Conservation (phyloP, 805 yeast genomes). For the Maudiozyma pseudohumilis region DNA sequence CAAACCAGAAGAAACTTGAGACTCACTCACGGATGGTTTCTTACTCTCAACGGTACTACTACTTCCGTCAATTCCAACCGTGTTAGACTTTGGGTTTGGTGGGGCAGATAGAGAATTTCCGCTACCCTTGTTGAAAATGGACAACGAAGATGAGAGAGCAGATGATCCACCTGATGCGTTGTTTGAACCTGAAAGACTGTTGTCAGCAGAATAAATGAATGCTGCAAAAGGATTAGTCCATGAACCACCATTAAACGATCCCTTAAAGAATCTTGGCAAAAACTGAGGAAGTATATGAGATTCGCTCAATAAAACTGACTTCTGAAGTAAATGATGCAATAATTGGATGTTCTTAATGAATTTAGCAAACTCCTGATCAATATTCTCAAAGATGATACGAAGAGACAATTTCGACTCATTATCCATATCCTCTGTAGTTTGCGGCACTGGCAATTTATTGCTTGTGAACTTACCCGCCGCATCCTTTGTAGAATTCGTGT, state of each 20-base stretch:
- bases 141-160: background rate
- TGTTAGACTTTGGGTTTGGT: background rate
- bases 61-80: background rate
- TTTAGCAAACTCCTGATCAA: slow-evolving; percentile 24
- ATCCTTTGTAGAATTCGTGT: background rate
- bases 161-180: slow-evolving; percentile 3
- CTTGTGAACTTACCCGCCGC: background rate
- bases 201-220: slow-evolving; percentile 8
- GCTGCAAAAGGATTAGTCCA: slow-evolving; percentile 61
- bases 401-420: slow-evolving; percentile 2
- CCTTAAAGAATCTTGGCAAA: slow-evolving; percentile 57
- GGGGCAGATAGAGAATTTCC: background rate
- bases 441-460: background rate
- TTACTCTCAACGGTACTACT: background rate
- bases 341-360: slow-evolving; percentile 23
- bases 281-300: slow-evolving; percentile 43
- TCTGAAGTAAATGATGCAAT: slow-evolving; percentile 22
- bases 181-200: slow-evolving; percentile 1
- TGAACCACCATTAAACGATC: slow-evolving; percentile 67
- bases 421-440: background rate
- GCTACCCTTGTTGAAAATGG: background rate
- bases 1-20: background rate
- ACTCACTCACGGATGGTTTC: slow-evolving; percentile 1
- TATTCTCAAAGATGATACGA: slow-evolving; percentile 9
- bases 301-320: slow-evolving; percentile 14